phyloP scores from a whole-genome alignment of 768 basidiomycete species.

The Panaeolus papilionaceus region DNA sequence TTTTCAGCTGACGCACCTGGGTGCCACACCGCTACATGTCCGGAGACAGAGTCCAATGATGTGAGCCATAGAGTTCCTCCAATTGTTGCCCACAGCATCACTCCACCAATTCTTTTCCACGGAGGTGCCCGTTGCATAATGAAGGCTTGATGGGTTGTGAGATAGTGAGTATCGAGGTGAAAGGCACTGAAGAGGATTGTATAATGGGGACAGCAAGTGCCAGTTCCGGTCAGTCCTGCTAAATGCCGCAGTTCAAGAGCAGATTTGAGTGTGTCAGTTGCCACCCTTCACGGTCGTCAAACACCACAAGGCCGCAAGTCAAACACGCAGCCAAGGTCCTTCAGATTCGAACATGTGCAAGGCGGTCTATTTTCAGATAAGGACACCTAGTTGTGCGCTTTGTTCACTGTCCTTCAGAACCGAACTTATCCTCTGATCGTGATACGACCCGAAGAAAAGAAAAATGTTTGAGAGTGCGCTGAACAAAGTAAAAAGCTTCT shows the following conservation, averaged over 20 bases:
- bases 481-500: background rate
- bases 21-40: slow-evolving; percentile 38
- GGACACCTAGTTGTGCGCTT: background rate
- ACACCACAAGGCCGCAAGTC: slow-evolving; percentile 2
- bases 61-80: background rate
- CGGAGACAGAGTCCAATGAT: slow-evolving; percentile 13
- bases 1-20: slow-evolving; percentile 28
- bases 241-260: slow-evolving; percentile 11
- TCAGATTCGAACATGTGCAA: background rate
- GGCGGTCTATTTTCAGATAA: background rate
- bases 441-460: slow-evolving; percentile 1
- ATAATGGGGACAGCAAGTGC: background rate
- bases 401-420: background rate
- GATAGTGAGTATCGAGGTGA: background rate
- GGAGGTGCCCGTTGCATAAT: background rate
- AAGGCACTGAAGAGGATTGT: background rate
- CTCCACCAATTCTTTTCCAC: background rate
- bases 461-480: background rate
- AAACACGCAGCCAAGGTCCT: slow-evolving; percentile 6
- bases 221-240: background rate
- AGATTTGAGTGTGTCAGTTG: background rate
- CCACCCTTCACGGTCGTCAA: background rate
- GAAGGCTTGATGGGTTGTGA: slow-evolving; percentile 8
- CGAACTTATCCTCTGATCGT: background rate
- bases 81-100: slow-evolving; percentile 1